These are phyloP conservation scores for Blastobotrys proliferans DNA, from an alignment of 1,139 yeast species.

Conservation along the genomic window DNA sequence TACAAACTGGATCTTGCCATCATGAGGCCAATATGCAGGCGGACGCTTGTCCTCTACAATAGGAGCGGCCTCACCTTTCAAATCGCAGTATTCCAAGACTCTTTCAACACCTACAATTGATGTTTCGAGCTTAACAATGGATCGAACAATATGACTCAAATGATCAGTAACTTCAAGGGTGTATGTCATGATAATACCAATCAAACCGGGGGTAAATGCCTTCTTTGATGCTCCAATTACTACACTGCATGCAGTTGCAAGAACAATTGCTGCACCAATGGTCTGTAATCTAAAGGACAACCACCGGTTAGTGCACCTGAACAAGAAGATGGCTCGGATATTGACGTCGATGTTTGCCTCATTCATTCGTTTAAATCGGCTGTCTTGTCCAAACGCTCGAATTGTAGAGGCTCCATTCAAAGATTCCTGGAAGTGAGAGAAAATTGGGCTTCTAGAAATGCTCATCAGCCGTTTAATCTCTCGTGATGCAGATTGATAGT, in stretches of 20 bases:
- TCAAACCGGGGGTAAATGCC: constrained; percentile 59
- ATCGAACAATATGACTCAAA: constrained; percentile 57
- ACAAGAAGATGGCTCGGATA: constrained; percentile 52
- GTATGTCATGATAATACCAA: constrained; percentile 71
- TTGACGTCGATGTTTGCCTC: constrained; percentile 61
- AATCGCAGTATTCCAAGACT: constrained; percentile 63
- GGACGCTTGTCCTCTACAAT: constrained; percentile 39
- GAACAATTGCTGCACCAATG: constrained; percentile 61
- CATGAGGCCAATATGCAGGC: constrained; percentile 55
- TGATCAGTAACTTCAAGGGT: constrained; percentile 61
- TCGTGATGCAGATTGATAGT: constrained; percentile 72
- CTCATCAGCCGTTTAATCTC: constrained; percentile 80
- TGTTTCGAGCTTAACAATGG: constrained; percentile 70
- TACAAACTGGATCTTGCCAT: constrained; percentile 54
- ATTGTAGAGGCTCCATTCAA: constrained; percentile 69
- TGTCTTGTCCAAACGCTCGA: constrained; percentile 51
- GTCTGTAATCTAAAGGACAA: constrained; percentile 62
- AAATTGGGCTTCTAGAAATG: constrained; percentile 70
- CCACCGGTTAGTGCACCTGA: constrained; percentile 54
- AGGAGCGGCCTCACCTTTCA: constrained; percentile 54
- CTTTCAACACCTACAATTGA: constrained; percentile 75
- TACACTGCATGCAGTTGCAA: constrained; percentile 48
- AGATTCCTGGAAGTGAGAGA: constrained; percentile 74
- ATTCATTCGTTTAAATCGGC: constrained; percentile 52
- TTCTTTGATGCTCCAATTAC: constrained; percentile 51